Evolutionary conservation across 331 rosid genomes (phyloP).

Genomic region (Arachis monticola): DNA sequence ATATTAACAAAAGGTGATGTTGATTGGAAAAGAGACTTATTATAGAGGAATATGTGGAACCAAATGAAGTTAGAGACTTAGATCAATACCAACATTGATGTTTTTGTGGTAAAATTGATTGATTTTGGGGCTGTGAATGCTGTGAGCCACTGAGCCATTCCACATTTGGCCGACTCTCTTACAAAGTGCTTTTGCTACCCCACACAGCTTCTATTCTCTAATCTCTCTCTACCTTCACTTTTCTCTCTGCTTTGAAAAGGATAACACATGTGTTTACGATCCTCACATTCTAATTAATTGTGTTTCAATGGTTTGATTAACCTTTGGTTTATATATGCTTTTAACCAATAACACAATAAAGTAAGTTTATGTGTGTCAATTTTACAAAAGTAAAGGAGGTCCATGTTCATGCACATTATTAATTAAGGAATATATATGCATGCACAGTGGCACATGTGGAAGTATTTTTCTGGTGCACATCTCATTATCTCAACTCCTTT

Average conservation of each 20-base stretch:
- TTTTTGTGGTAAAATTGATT: conserved; percentile 41
- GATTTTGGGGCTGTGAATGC: conserved; percentile 41
- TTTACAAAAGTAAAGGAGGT: neutral
- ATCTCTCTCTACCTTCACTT: conserved; percentile 31
- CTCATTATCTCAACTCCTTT: too few species aligned
- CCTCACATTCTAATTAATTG: too few species aligned
- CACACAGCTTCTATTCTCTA: conserved; percentile 41
- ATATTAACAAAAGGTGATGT: conserved; percentile 45
- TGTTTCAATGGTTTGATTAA: conserved; percentile 1
- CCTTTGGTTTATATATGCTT: neutral
- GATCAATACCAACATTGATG: conserved; percentile 33
- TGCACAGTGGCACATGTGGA: neutral
- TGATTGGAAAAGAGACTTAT: conserved; percentile 51
- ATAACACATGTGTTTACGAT: neutral
- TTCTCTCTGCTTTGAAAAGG: conserved; percentile 12
- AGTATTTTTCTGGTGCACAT: neutral
- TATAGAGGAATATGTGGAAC: conserved; percentile 51
- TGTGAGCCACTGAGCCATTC: conserved; percentile 48
- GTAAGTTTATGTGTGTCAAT: too few species aligned
- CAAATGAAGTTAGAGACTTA: conserved; percentile 34
- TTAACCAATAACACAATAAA: neutral
- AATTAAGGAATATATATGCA: neutral
- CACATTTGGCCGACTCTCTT: conserved; percentile 37
- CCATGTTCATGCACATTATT: neutral
- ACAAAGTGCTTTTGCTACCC: conserved; percentile 66